Evolutionary conservation across 1,139 yeast genomes (phyloP).

Genomic region (Nakaseomyces sp.): DNA sequence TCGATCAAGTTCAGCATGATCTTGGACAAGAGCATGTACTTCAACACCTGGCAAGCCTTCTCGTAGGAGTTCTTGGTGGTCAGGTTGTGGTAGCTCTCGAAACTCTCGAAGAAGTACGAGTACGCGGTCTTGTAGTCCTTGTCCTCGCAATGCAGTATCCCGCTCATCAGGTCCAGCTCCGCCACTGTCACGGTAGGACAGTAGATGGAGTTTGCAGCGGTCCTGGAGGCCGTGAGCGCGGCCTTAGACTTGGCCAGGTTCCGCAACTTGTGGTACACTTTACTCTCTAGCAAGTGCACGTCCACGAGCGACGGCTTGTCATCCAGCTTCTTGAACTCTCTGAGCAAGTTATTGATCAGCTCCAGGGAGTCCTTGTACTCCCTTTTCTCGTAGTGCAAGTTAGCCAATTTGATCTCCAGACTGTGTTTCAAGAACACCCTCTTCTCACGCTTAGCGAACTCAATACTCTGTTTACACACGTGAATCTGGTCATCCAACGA

Average conservation of each 20-base stretch:
- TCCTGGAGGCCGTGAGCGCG: conserved; percentile 88
- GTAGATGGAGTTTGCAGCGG: conserved; percentile 91
- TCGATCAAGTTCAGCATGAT: conserved; percentile 85
- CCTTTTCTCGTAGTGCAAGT: conserved; percentile 56
- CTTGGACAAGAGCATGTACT: conserved; percentile 86
- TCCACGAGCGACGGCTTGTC: conserved; percentile 94
- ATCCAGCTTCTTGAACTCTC: conserved; percentile 86
- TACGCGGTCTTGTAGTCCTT: conserved; percentile 94
- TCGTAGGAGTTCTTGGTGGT: conserved; percentile 47
- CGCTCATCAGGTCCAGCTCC: conserved; percentile 89
- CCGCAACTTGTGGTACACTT: conserved; percentile 83
- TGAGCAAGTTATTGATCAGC: conserved; percentile 61
- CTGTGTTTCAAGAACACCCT: conserved; percentile 84
- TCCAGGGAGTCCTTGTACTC: conserved; percentile 64
- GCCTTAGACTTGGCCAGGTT: conserved; percentile 92
- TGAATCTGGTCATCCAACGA: conserved; percentile 64
- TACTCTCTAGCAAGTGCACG: conserved; percentile 85
- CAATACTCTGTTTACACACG: conserved; percentile 71
- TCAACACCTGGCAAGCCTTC: conserved; percentile 68
- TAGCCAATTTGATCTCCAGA: conserved; percentile 74
- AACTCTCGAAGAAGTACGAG: conserved; percentile 89
- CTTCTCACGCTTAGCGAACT: conserved; percentile 79
- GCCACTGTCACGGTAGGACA: conserved; percentile 95
- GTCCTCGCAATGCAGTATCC: conserved; percentile 93
- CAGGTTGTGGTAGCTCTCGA: conserved; percentile 62